These are phyloP conservation scores for Postia placenta DNA, from an alignment of 768 basidiomycete genomes.

Conservation along the genomic window DNA sequence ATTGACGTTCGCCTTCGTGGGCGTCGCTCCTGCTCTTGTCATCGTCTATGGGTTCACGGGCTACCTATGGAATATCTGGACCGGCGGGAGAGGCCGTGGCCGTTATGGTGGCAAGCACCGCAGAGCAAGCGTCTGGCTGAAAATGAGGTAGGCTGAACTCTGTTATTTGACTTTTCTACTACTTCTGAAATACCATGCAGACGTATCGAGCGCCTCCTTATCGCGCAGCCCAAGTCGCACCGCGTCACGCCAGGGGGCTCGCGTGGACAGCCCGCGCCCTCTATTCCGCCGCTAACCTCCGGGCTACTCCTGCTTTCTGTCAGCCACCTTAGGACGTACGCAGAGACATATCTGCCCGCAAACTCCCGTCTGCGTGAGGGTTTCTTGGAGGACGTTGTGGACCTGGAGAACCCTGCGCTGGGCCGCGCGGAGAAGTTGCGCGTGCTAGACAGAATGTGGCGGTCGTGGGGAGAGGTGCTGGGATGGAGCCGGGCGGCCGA, in stretches of 20 bases:
- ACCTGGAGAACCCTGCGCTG: slow-evolving; percentile 72
- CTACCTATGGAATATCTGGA: slow-evolving; percentile 45
- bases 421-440: slow-evolving; percentile 65
- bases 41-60: slow-evolving; percentile 66
- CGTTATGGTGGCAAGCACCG: slow-evolving; percentile 52
- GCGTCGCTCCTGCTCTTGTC: slow-evolving; percentile 84
- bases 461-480: slow-evolving; percentile 69
- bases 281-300: slow-evolving; percentile 52
- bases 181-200: slow-evolving; percentile 25
- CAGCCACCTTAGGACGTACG: slow-evolving; percentile 60
- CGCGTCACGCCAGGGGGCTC: slow-evolving; percentile 8
- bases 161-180: not conserved
- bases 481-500: slow-evolving; percentile 42
- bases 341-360: slow-evolving; percentile 46
- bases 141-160: slow-evolving; percentile 48
- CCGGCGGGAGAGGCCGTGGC: slow-evolving; percentile 40
- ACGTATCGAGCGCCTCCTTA: slow-evolving; percentile 64
- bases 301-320: slow-evolving; percentile 72
- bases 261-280: slow-evolving; percentile 17
- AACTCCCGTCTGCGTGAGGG: slow-evolving; percentile 62
- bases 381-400: slow-evolving; percentile 80
- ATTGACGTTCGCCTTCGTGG: slow-evolving; percentile 94
- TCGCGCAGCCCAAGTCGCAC: slow-evolving; percentile 36
- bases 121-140: slow-evolving; percentile 57
- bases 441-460: slow-evolving; percentile 85